A percentile compares a stretch with the other conserved stretches of the same genome.
These are phyloP conservation scores for Coccinonectria pachysandricola DNA, from an alignment of 2,329 filamentous ascomycete genomes.

Conservation along the genomic window DNA sequence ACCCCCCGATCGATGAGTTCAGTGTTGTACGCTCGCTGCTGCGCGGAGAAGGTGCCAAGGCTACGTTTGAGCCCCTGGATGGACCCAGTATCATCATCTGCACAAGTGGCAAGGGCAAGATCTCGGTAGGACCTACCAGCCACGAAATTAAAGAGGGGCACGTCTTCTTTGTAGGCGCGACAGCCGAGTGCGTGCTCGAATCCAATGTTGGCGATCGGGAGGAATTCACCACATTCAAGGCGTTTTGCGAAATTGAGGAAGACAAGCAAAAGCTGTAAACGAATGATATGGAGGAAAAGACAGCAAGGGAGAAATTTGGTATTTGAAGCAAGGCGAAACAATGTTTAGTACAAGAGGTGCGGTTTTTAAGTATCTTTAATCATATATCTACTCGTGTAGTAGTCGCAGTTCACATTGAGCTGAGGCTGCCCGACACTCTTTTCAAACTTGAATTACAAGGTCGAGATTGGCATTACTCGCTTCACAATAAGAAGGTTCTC, in stretches of 20 bases:
- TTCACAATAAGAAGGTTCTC: too few relatives aligned
- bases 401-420: too few relatives aligned
- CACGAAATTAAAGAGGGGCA: slow-evolving; percentile 64
- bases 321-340: too few relatives aligned
- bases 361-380: too few relatives aligned
- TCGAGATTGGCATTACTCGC: too few relatives aligned
- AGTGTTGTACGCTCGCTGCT: slow-evolving; percentile 75
- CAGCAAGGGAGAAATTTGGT: too few relatives aligned
- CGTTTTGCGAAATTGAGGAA: slow-evolving; percentile 74
- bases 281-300: too few relatives aligned
- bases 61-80: slow-evolving; percentile 75
- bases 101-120: slow-evolving; percentile 71
- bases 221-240: slow-evolving; percentile 80
- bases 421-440: too few relatives aligned
- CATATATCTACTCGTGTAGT: too few relatives aligned
- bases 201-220: slow-evolving; percentile 50
- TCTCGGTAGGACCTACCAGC: slow-evolving; percentile 73
- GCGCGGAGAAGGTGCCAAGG: slow-evolving; percentile 62
- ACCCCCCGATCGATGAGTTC: slow-evolving; percentile 96
- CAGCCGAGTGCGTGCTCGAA: slow-evolving; percentile 72
- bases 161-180: slow-evolving; percentile 79
- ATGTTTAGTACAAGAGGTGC: too few relatives aligned
- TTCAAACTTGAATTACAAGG: too few relatives aligned
- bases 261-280: slow-evolving; percentile 17
- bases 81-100: slow-evolving; percentile 92